Evolutionary conservation across 2,329 filamentous ascomycete species (phyloP).

Genomic region (Neofusicoccum sp.): DNA sequence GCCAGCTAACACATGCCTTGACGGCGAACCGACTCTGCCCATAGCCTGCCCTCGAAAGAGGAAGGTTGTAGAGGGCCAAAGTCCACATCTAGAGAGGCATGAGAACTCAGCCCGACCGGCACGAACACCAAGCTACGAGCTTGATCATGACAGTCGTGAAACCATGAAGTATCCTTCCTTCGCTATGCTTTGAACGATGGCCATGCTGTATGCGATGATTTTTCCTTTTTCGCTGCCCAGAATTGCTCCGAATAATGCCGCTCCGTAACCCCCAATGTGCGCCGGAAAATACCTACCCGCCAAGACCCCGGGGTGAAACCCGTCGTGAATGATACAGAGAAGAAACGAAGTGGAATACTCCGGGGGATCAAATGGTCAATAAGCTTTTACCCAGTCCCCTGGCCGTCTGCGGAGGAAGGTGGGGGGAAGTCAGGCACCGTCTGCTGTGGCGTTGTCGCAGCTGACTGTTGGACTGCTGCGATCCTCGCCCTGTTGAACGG

Average conservation of each 20-base stretch:
- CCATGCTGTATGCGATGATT: neutral
- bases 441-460: constrained; percentile 2
- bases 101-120: no score
- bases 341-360: neutral
- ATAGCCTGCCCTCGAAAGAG: no score
- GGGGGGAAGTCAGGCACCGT: neutral
- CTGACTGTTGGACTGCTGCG: neutral
- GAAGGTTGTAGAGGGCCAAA: no score
- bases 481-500: constrained; percentile 8
- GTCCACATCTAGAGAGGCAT: no score
- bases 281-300: neutral
- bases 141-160: neutral
- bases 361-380: neutral
- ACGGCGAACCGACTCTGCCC: no score
- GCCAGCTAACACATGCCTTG: no score
- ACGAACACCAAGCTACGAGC: no score
- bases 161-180: neutral
- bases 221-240: neutral
- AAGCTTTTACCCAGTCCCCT: neutral
- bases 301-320: neutral
- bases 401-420: neutral
- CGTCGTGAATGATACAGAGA: neutral
- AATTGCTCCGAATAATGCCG: neutral
- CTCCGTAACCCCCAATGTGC: neutral
- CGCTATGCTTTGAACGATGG: neutral